These are phyloP conservation scores for Artemisia annua DNA, from an alignment of 129 eudicot species.

Conservation along the genomic window DNA sequence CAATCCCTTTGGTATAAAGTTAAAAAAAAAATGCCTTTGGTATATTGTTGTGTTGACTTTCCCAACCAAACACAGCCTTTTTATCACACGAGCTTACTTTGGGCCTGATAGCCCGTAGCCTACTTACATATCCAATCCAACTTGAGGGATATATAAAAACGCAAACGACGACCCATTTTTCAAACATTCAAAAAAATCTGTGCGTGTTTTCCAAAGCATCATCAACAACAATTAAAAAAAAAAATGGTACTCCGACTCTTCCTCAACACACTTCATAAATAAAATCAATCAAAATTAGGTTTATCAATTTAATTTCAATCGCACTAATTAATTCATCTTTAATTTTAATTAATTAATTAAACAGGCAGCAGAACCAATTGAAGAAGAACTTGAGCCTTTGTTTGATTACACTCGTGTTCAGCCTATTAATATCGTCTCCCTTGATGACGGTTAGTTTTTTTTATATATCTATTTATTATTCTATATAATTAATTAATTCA, in stretches of 20 bases:
- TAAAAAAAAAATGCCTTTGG: too few relatives aligned
- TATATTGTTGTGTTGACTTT: too few relatives aligned
- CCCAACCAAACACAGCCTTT: too few relatives aligned
- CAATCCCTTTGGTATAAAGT: too few relatives aligned
- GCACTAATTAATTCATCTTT: background rate
- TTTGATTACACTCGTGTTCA: slow-evolving; percentile 93
- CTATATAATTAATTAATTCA: slow-evolving; percentile 1
- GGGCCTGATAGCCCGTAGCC: too few relatives aligned
- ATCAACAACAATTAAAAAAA: too few relatives aligned
- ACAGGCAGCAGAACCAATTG: slow-evolving; percentile 38
- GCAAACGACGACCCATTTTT: background rate
- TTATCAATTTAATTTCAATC: background rate
- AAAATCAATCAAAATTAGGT: background rate
- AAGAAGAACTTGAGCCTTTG: slow-evolving; percentile 88
- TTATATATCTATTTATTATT: background rate
- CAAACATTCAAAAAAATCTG: background rate
- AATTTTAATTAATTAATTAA: too few relatives aligned
- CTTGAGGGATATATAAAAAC: too few relatives aligned
- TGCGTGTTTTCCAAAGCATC: background rate
- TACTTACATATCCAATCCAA: too few relatives aligned
- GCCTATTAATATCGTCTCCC: slow-evolving; percentile 41
- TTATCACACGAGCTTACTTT: too few relatives aligned
- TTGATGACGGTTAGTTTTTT: slow-evolving; percentile 47
- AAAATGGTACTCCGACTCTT: too few relatives aligned
- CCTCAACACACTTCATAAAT: too few relatives aligned